Base-by-base conservation (phyloP, 805 yeast species). In the Saccharomycopsis sp. region DNA sequence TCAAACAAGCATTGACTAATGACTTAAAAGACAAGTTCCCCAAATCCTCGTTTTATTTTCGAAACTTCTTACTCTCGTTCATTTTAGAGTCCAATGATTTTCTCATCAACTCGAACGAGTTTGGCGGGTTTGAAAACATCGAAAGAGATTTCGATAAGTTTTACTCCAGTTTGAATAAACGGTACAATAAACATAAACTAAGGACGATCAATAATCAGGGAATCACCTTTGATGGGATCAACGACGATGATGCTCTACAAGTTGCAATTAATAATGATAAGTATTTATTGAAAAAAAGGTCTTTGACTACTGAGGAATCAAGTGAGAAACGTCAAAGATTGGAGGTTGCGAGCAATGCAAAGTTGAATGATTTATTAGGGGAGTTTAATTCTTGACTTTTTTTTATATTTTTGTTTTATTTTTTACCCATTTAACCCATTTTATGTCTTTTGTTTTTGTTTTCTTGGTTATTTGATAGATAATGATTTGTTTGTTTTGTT, bases 1-100 rank as follows among this genome's bases (percentile, higher is more conserved):
- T n/a, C n/a, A n/a, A n/a, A n/a, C n/a, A n/a, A n/a, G n/a, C n/a
- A n/a, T n/a, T n/a, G n/a, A n/a, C n/a, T n/a, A 20, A 25, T 15
- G 21, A 38, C 3, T 41, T 41, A 19, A 39, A 33, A 29, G 5
- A 19, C 12, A 29, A 41, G 6, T 45, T 45, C 18, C 6, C 25
- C 8, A 43, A 39, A 31, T 34, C 48, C 6, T 35, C 29, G n/a
- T 26, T 31, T 23, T 25, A 41, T 26, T 45, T 45, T 39, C 34
- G 32, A 23, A 39, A 37, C 21, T 45, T 45, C 30, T 36, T 45
- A 38, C 45, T 42, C 27, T 34, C 43, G 3, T 45, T 42, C 31
- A 39, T 34, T 13, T 33, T 32, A 5, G 48, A 45, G 28, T 37
- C 43, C 10, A 45, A 45, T 30, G 41, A 42, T 14, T 12, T 36